Base-by-base conservation (phyloP, 352 stramenopile genomes). In the Pythium coloratum region DNA sequence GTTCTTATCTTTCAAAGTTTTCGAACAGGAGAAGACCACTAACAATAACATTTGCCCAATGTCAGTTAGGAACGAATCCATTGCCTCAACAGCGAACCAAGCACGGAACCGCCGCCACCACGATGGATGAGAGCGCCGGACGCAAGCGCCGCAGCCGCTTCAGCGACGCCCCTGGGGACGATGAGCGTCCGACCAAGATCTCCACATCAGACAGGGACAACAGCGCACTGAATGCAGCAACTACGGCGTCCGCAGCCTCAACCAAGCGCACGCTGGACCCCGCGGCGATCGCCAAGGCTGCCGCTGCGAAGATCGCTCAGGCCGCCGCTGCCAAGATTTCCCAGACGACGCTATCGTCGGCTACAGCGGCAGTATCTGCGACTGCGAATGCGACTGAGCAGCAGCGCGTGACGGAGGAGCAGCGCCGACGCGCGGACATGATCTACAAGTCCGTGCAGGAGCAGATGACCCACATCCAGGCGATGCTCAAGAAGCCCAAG, bases 101-200 rank as follows among this genome's bases (percentile, higher is more conserved):
- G 73, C 44, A 67, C 38, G n/a, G 28, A 18, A 36, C 20, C 44
- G 6, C 13, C 51, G 30, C 62, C 51, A 55, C 30, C 60, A 72
- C 32, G 76, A 80, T 44, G 58, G 59, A 63, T 51, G 67, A 64
- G 4, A 33, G 53, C 2, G 55, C 49, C 38, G 73, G 73, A 30
- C 85, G 85, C 55, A 95, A 94, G 78, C 85, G 85, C 66, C 90
- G 90, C 78, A 92, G 84, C 75, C 81, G 87, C 44, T 95, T 95
- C 69, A 94, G 85, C 72, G 87, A 95, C 58, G 75, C 76, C 6
- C 74, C 77, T 38, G 64, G 57, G 13, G 34, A 55, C 32, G 50
- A 65, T 18, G 59, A 56, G 53, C 62, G 67, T 10, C 69, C 28
- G 13, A 66, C 36, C 42, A 72, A 75, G 47, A 10, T 75, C 62